phyloP scores from a whole-genome alignment of 2,329 filamentous ascomycete genomes.

The Trichoderma koningii region DNA sequence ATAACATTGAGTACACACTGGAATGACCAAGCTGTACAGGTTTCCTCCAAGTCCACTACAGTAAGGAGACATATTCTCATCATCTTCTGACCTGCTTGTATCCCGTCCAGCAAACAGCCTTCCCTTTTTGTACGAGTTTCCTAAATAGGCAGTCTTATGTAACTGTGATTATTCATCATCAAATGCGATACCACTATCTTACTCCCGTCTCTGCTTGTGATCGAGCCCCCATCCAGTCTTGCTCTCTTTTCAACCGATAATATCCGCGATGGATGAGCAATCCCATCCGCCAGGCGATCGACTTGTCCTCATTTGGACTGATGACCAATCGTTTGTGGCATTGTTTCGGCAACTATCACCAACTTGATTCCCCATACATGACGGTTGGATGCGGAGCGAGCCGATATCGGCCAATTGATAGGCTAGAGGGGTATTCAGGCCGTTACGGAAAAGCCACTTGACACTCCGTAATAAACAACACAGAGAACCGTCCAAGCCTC shows the following conservation, averaged over 20 bases:
- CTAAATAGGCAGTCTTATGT: background rate
- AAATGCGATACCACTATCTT: background rate
- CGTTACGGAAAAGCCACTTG: background rate
- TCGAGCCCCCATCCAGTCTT: background rate
- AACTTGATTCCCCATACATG: background rate
- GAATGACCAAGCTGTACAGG: too few relatives aligned
- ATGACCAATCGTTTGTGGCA: slow-evolving; percentile 10
- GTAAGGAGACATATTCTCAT: too few relatives aligned
- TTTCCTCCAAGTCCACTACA: too few relatives aligned
- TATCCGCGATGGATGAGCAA: slow-evolving; percentile 3
- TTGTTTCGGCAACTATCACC: background rate
- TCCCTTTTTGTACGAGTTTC: background rate
- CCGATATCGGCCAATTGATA: slow-evolving; percentile 18
- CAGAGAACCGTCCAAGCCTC: background rate
- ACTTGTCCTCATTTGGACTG: background rate
- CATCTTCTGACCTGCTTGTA: too few relatives aligned
- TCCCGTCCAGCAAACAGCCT: too few relatives aligned
- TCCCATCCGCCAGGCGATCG: background rate
- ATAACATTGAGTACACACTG: too few relatives aligned
- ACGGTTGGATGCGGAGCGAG: background rate
- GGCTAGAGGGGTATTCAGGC: background rate
- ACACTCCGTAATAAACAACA: background rate
- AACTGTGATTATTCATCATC: background rate
- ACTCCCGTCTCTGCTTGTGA: background rate
- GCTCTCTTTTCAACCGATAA: background rate